Evolutionary conservation across 2,329 filamentous ascomycete genomes (phyloP), one percentile per base, ranked within the genome.

Genomic region (Chaetomiaceae sp.): DNA sequence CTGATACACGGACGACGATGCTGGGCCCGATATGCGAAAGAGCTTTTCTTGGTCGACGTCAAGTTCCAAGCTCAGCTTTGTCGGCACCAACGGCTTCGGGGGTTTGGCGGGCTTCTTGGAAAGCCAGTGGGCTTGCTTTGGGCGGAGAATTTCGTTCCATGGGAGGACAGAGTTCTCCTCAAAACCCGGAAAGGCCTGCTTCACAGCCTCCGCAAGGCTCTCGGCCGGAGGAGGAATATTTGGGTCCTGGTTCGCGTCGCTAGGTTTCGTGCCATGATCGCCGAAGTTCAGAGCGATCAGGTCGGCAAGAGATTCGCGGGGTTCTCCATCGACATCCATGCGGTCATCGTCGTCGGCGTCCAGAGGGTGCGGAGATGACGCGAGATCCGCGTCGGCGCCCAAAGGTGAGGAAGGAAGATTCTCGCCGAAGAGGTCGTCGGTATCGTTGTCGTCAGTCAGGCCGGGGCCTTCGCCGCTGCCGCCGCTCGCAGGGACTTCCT

Each of bases 61-160:
- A 30, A 97, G 73, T 55, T 99, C 93, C 13, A 99, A 76, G 55
- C 83, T 90, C 50, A 96, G 77, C 68, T 99, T 99, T 17, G 86
- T 91, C 0, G 90, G 89, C 5, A 90, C 79, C 3, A 97, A 76
- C 14, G 88, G 77, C 68, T 91, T 93, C 0, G 90, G 88, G 35
- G 83, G 84, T 68, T 90, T 95, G 1, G 76, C 58, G 0, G 91
- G 89, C 34, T 83, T 81, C 68, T 96, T 93, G 50, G 86, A 85
- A 55, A 87, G 78, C 68, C 87, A 92, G 48, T 83, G 77, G 1
- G 89, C 86, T 59, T 83, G 83, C 66, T 91, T 90, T 5, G 86
- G 83, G 3, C 89, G 89, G 31, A 99, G 81, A 5, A 97, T 74
- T 54, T 90, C 83, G 61, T 88, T 86, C 73, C 91, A 96, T 37